A percentile compares a stretch with the other conserved stretches of the same genome.
Conservation (phyloP, 768 basidiomycete species). For the Tephrocybe sp. region DNA sequence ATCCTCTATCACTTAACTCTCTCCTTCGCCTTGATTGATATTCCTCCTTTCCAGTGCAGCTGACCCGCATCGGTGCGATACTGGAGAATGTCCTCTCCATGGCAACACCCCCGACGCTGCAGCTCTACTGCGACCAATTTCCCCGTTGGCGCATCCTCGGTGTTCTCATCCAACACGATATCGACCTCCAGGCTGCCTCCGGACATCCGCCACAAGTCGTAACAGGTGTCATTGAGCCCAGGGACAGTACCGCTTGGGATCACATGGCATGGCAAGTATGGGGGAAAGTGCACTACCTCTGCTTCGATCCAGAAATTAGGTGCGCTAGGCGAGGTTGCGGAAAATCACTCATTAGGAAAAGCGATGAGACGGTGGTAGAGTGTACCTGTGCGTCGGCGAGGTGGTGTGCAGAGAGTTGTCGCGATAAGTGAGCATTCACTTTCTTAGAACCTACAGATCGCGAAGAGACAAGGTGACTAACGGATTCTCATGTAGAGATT, state of each 20-base stretch:
- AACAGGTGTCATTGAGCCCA: not conserved
- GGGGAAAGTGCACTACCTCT: not conserved
- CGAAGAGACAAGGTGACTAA: too few relatives aligned
- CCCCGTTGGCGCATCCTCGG: conserved; percentile 12
- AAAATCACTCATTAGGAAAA: too few relatives aligned
- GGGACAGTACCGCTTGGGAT: conserved; percentile 10
- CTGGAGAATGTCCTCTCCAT: not conserved
- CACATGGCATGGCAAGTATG: conserved; percentile 11
- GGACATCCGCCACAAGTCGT: not conserved
- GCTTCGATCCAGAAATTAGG: not conserved
- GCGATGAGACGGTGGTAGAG: too few relatives aligned
- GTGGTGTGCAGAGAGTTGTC: too few relatives aligned
- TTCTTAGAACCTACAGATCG: too few relatives aligned
- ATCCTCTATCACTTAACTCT: not conserved
- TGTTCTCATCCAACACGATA: conserved; percentile 5
- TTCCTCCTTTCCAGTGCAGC: conserved; percentile 8
- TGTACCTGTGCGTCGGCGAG: too few relatives aligned
- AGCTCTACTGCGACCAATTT: conserved; percentile 5
- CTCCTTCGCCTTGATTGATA: too few relatives aligned
- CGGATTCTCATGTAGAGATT: too few relatives aligned
- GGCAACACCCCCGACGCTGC: conserved; percentile 1
- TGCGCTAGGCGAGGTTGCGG: conserved; percentile 12
- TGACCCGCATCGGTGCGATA: not conserved
- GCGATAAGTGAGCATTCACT: too few relatives aligned
- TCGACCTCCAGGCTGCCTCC: not conserved